Evolutionary conservation across 202 grass and related monocot genomes (phyloP).

Genomic region (Miscanthus sacchariflorus): DNA sequence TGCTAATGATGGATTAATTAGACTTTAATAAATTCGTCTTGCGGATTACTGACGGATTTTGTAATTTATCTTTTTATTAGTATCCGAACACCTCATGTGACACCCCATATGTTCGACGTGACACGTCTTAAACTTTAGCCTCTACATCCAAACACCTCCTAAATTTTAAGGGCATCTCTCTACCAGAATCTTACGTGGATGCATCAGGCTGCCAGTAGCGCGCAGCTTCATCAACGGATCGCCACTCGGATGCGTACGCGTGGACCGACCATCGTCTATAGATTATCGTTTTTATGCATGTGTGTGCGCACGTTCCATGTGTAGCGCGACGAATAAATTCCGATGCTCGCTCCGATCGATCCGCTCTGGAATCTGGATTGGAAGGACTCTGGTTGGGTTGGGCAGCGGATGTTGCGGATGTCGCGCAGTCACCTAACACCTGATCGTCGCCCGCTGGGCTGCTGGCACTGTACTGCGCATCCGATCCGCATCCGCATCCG

Average conservation of each 20-base stretch:
- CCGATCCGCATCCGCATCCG: background rate
- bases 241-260: background rate
- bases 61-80: too few relatives aligned
- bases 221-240: background rate
- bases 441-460: background rate
- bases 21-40: too few relatives aligned
- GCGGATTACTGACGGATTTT: too few relatives aligned
- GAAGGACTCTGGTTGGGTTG: background rate
- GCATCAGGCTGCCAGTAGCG: background rate
- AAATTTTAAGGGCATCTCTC: background rate
- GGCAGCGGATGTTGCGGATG: constrained; percentile 33
- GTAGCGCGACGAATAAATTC: constrained; percentile 35
- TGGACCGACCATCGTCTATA: background rate
- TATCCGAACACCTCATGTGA: too few relatives aligned
- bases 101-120: too few relatives aligned
- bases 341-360: background rate
- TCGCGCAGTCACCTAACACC: constrained; percentile 32
- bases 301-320: background rate
- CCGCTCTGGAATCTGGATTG: background rate
- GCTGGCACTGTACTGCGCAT: background rate
- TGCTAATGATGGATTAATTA: too few relatives aligned
- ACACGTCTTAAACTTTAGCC: too few relatives aligned
- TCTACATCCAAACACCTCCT: too few relatives aligned
- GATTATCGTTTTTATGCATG: background rate
- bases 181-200: constrained; percentile 2